Evolutionary conservation across 1,284 basidiomycete species (phyloP), one percentile per base, ranked within the genome.

Genomic region (Gomphus sp.): DNA sequence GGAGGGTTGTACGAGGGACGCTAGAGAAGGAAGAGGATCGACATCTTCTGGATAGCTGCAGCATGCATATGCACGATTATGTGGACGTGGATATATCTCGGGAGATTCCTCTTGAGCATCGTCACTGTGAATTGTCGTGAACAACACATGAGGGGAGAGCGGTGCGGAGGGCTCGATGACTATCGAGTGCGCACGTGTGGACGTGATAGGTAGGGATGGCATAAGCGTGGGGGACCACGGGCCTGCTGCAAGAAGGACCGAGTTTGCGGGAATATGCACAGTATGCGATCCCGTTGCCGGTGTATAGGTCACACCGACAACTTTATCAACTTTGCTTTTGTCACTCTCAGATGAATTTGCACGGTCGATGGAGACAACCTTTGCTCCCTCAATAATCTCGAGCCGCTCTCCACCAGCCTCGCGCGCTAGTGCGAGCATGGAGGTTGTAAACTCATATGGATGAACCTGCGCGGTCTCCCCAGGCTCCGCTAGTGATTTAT

Each of bases 381-480:
- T 67, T 31, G 75, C 78, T 8, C 83, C 82, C 53, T 72, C 52
- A 12, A 59, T 22, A 14, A 59, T 44, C 41, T 59, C 52, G 9
- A 59, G 34, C 28, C 44, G 48, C 31, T 59, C 41, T 9, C 52
- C 52, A 6, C 37, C 52, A 8, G 53, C 73, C 56, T 81, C 77
- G 50, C 80, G 72, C 4, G 89, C 85, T 33, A 88, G 75, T 7
- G 82, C 77, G 63, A 88, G 80, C 75, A 97, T 86, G 66, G 81
- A 85, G 16, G 79, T 81, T 0, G 91, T 92, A 70, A 97, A 89
- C 5, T 81, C 76, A 64, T 84, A 84, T 0, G 91, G 91, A 62
- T 91, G 87, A 1, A 93, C 89, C 70, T 93, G 91, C 0, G 89
- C 89, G 0, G 89, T 91, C 16, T 76, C 76, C 5, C 77, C 79